A percentile compares a stretch with the other conserved stretches of the same genome.
Conservation (phyloP, 208 protist genomes). For the Acanthamoeba lenticulata region DNA sequence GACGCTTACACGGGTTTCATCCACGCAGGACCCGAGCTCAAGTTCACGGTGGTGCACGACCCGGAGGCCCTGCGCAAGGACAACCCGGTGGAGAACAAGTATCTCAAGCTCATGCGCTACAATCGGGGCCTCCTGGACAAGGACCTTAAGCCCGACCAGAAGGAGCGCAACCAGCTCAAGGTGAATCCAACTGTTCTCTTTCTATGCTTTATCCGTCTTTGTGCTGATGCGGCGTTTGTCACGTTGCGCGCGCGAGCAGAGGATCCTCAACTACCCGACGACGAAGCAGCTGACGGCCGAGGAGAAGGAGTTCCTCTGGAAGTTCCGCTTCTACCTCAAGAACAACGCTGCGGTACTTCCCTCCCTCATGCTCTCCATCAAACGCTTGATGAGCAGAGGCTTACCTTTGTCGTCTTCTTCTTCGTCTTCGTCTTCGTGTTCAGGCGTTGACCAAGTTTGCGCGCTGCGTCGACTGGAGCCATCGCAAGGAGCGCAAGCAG, state of each 20-base stretch:
- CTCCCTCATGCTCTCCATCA: background rate
- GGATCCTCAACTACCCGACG: constrained; percentile 85
- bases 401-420: background rate
- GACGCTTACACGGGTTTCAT: background rate
- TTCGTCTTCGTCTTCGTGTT: constrained; percentile 78
- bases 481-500: constrained; percentile 84
- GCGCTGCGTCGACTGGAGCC: constrained; percentile 92
- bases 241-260: constrained; percentile 82
- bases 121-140: constrained; percentile 70
- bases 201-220: background rate
- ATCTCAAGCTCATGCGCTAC: constrained; percentile 71
- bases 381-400: too few relatives aligned
- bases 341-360: constrained; percentile 59
- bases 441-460: constrained; percentile 93
- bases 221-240: constrained; percentile 68
- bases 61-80: constrained; percentile 57
- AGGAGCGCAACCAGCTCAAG: constrained; percentile 70
- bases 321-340: constrained; percentile 91
- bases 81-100: constrained; percentile 69
- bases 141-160: constrained; percentile 75
- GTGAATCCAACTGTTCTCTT: background rate
- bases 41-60: constrained; percentile 65
- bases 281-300: constrained; percentile 85
- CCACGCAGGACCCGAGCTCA: background rate
- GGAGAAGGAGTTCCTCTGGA: constrained; percentile 93